Evolutionary conservation across 805 yeast genomes (phyloP), one percentile per base, ranked within the genome.

Genomic region (Danielozyma ontarioensis): DNA sequence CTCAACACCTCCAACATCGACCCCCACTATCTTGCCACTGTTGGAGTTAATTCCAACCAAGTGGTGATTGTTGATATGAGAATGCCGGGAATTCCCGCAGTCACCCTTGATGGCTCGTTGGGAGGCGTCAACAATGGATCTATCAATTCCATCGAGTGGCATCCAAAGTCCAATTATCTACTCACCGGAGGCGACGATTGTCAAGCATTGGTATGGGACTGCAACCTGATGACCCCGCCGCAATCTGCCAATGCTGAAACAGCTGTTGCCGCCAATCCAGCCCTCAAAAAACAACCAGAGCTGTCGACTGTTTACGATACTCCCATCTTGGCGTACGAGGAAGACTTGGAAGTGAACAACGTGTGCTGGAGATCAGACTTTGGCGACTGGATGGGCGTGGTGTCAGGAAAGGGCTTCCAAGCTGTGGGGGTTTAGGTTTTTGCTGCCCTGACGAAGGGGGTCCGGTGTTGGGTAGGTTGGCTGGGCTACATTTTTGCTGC

Each of bases 381-480:
- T 15, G 95, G 90, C 11, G 80, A 79, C 42, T 87, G 95, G 94
- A 67, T 86, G 42, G 96, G 94, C 3, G 75, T 76, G 6, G 77
- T 80, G 16, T 64, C 76, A 36, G 90, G 89, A 2, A 74, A 75
- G 40, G 77, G 80, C 2, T 72, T 82, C 43, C 89, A 83, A 50
- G 81, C 78, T 1, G 75, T 81, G n/a, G 63, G 55, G 44, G 3
- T 44, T 57, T 29, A 64, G 65, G 22, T 10, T 10, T 6, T 19
- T 10, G 22, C 22, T 10, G 22, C 22, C 22, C 22, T 6, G n/a
- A n/a, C n/a, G n/a, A n/a, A n/a, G n/a, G n/a, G n/a, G n/a, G n/a
- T n/a, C n/a, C n/a, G n/a, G n/a, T n/a, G n/a, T n/a, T n/a, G n/a
- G n/a, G n/a, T n/a, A n/a, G n/a, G n/a, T n/a, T n/a, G n/a, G n/a